These are phyloP conservation scores for Xenosphaeropsis pyriputrescens DNA, from an alignment of 2,329 filamentous ascomycete species.

Conservation along the genomic window DNA sequence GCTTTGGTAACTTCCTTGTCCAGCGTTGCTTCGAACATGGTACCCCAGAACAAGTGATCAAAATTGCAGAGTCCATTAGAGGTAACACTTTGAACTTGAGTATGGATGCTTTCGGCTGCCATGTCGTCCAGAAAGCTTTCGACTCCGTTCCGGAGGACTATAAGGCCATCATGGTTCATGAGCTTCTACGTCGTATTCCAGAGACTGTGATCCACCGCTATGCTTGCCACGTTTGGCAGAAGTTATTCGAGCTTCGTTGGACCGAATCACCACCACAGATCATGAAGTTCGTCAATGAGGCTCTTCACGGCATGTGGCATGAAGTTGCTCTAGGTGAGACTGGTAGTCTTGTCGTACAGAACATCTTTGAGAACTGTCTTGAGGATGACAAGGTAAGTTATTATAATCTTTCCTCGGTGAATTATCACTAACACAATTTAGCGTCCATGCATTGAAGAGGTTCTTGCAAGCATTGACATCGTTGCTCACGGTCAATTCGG, in stretches of 20 bases:
- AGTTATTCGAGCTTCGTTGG: conserved; percentile 96
- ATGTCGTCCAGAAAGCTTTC: conserved; percentile 97
- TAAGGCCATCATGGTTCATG: conserved; percentile 98
- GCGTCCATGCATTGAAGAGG: conserved; percentile 95
- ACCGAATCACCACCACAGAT: conserved; percentile 88
- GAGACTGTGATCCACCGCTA: conserved; percentile 98
- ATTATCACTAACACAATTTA: conserved; percentile 23
- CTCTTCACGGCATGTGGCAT: conserved; percentile 93
- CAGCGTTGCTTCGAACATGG: conserved; percentile 99
- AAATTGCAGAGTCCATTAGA: conserved; percentile 86
- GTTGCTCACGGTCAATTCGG: conserved; percentile 96
- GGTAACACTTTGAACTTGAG: conserved; percentile 88
- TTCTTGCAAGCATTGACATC: conserved; percentile 86
- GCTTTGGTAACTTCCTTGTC: conserved; percentile 96
- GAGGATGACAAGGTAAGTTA: conserved; percentile 85
- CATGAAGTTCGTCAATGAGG: conserved; percentile 96
- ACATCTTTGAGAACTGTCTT: conserved; percentile 98
- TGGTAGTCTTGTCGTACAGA: conserved; percentile 93
- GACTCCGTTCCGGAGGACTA: conserved; percentile 95
- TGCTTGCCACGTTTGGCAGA: conserved; percentile 98
- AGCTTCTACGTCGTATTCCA: conserved; percentile 84
- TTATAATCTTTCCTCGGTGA: not conserved
- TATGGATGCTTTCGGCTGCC: conserved; percentile 97
- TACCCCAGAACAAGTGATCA: conserved; percentile 82
- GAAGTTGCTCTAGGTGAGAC: conserved; percentile 96